A percentile compares a stretch with the other conserved stretches of the same genome.
Evolutionary conservation across 768 basidiomycete genomes (phyloP).

Genomic region (Suillus variegatus): DNA sequence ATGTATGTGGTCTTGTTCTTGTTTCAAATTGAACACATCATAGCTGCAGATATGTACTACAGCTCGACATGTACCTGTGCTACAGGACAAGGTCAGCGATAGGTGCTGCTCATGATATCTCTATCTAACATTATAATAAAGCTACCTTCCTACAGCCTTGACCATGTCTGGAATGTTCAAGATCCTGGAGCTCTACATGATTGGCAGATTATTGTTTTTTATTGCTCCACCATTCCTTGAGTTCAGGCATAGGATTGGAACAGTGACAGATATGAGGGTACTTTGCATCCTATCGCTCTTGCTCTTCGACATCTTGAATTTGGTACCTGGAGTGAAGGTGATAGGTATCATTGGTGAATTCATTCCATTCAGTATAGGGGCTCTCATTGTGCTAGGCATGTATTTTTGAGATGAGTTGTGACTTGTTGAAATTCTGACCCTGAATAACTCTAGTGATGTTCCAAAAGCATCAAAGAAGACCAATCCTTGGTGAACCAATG

Average conservation of each 20-base stretch:
- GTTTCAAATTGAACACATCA: not conserved
- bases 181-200: conserved; percentile 39
- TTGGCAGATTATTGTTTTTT: conserved; percentile 34
- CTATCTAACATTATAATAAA: conserved; percentile 18
- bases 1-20: conserved; percentile 24
- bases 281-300: conserved; percentile 41
- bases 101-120: not conserved
- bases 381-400: conserved; percentile 44
- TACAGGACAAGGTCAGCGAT: conserved; percentile 18
- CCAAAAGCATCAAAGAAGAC: too few relatives aligned
- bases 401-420: not conserved
- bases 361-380: conserved; percentile 43
- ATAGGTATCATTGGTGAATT: conserved; percentile 42
- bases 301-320: conserved; percentile 41
- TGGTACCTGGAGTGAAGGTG: conserved; percentile 36
- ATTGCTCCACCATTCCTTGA: conserved; percentile 25
- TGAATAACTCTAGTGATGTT: too few relatives aligned
- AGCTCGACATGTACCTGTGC: conserved; percentile 30
- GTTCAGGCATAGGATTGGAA: conserved; percentile 16
- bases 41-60: conserved; percentile 20
- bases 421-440: not conserved
- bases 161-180: conserved; percentile 36
- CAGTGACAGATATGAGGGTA: conserved; percentile 32
- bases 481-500: too few relatives aligned
- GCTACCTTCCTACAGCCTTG: conserved; percentile 42